phyloP scores from a whole-genome alignment of 805 yeast genomes.

The Suhomyces canberraensis region DNA sequence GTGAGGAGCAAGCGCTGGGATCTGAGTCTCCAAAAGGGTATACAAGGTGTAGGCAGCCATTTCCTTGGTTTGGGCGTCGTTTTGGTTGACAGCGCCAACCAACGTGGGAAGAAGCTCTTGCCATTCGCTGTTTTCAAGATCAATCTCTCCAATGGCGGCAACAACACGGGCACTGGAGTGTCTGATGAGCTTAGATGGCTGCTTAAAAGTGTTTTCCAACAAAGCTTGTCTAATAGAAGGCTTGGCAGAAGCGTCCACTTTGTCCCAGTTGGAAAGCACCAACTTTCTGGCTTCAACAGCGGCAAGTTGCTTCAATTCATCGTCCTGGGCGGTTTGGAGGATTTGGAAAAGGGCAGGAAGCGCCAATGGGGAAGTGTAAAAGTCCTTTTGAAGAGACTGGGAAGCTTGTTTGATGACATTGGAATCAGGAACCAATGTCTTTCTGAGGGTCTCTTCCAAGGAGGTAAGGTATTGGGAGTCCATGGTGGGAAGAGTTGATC shows the following conservation, averaged over 20 bases:
- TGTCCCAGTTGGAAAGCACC: conserved; percentile 67
- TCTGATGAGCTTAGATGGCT: conserved; percentile 62
- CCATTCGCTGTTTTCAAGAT: conserved; percentile 67
- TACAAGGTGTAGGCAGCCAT: conserved; percentile 77
- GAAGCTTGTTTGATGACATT: conserved; percentile 82
- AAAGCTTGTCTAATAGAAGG: conserved; percentile 64
- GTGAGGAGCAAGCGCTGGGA: conserved; percentile 54
- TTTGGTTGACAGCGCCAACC: conserved; percentile 52
- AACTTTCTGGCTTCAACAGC: conserved; percentile 94
- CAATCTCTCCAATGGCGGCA: conserved; percentile 78
- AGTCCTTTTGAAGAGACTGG: conserved; percentile 64
- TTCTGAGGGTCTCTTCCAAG: conserved; percentile 75
- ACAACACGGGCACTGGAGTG: conserved; percentile 89
- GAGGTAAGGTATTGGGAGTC: conserved; percentile 67
- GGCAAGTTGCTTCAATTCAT: conserved; percentile 83
- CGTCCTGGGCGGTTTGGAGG: conserved; percentile 64
- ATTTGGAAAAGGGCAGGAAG: conserved; percentile 83
- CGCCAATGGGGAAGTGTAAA: conserved; percentile 66
- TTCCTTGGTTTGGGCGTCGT: conserved; percentile 62
- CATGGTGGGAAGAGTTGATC: conserved; percentile 36
- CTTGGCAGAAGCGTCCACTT: conserved; percentile 47
- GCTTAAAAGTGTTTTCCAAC: conserved; percentile 68
- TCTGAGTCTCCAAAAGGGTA: conserved; percentile 72
- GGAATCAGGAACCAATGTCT: conserved; percentile 79
- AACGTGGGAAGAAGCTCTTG: conserved; percentile 69